These are phyloP conservation scores for Eragrostis nindensis DNA, from an alignment of 176 grass and related monocot species.

Conservation along the genomic window DNA sequence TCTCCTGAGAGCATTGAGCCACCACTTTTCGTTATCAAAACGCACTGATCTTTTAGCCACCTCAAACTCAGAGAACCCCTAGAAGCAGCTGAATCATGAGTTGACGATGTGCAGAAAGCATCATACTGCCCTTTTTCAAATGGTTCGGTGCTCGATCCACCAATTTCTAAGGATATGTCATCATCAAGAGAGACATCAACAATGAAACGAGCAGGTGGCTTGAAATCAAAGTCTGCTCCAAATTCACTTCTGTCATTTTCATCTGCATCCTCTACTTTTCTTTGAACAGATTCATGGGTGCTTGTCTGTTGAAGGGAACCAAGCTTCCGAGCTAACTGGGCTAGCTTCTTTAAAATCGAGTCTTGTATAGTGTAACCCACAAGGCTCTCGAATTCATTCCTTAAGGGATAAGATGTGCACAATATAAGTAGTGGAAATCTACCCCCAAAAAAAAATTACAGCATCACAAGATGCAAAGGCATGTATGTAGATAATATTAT, in stretches of 20 bases:
- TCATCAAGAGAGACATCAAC: conserved; percentile 64
- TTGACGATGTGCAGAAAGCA: conserved; percentile 26
- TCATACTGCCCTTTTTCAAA: conserved; percentile 51
- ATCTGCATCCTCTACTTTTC: conserved; percentile 25
- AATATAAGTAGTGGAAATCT: conserved; percentile 27
- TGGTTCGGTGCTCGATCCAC: conserved; percentile 24
- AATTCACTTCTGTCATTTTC: conserved; percentile 67
- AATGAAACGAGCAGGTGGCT: conserved; percentile 78
- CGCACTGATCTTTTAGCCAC: conserved; percentile 86
- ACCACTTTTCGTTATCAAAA: conserved; percentile 65
- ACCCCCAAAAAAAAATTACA: conserved; percentile 14
- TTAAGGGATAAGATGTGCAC: conserved; percentile 33
- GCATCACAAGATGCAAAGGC: not conserved
- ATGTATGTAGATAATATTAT: not conserved
- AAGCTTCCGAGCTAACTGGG: conserved; percentile 64
- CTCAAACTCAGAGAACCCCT: conserved; percentile 65
- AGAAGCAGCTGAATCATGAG: conserved; percentile 49
- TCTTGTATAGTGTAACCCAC: conserved; percentile 71
- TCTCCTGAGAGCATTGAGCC: conserved; percentile 82
- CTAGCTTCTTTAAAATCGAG: conserved; percentile 57
- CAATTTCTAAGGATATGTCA: conserved; percentile 41
- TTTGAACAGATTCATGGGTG: conserved; percentile 36
- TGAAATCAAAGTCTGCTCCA: conserved; percentile 80
- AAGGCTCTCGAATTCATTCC: conserved; percentile 74
- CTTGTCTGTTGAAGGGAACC: conserved; percentile 53